Conservation (phyloP, 176 grass and related monocot genomes). For the Oryza officinalis region DNA sequence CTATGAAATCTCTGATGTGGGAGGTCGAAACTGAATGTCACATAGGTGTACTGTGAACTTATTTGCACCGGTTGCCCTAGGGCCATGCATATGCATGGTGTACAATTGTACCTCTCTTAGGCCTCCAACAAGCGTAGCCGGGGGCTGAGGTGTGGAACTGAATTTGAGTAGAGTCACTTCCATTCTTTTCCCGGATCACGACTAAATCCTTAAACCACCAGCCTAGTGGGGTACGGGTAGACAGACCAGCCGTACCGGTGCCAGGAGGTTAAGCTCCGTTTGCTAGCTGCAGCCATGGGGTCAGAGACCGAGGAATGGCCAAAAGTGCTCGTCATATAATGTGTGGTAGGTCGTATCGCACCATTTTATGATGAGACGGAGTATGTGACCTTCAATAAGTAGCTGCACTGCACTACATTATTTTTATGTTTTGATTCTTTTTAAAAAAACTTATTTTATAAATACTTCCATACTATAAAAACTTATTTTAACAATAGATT, state of each 20-base stretch:
- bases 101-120: too few relatives aligned
- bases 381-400: neutral
- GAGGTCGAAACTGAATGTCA: too few relatives aligned
- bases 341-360: neutral
- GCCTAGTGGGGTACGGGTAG: neutral
- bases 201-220: neutral
- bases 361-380: constrained; percentile 26
- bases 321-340: neutral
- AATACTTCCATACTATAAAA: too few relatives aligned
- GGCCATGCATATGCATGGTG: neutral
- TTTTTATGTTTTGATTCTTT: too few relatives aligned
- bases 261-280: neutral
- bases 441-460: too few relatives aligned
- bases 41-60: too few relatives aligned
- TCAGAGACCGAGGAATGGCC: constrained; percentile 16
- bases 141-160: too few relatives aligned
- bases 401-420: neutral
- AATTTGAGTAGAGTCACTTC: neutral
- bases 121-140: too few relatives aligned
- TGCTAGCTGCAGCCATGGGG: neutral
- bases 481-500: too few relatives aligned
- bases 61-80: neutral
- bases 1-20: too few relatives aligned
- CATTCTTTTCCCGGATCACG: neutral
- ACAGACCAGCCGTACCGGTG: neutral